Evolutionary conservation across 768 basidiomycete genomes (phyloP), one percentile per base, ranked within the genome.

Genomic region (Lactarius quietus): DNA sequence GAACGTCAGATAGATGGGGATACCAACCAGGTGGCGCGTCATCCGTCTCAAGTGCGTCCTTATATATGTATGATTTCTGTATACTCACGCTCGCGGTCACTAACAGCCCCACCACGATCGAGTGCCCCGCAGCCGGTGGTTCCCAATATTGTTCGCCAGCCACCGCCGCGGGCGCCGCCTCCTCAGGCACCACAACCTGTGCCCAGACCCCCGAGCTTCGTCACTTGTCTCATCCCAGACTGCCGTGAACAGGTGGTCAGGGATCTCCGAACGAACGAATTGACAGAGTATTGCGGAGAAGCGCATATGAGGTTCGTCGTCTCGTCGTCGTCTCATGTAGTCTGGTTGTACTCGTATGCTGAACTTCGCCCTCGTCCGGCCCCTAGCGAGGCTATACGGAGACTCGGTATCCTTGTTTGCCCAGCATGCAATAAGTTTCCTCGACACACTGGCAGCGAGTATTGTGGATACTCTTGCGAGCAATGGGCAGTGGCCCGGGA

Each of bases 391-490:
- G 67, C 67, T n/a, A 31, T 66, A 39, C 23, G 3, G 39, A 14
- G 0, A 6, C 41, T 33, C 36, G 59, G 64, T 33, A 17, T 55
- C 4, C 55, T 39, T 9, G 9, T 39, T 9, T 68, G 67, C 51
- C 38, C 38, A 14, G 67, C 59, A n/a, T 68, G 67, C 28, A 28
- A 20, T 0, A 55, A 12, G 20, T 57, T 39, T 33, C 64, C 60
- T 14, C 64, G 57, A 17, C 64, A 56, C 38, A 53, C 29, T 20
- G 18, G 41, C 18, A 51, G 41, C 60, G 15, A 18, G 17, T 68
- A 54, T 28, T 68, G 67, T 33, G 64, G 67, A 14, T 23, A 28
- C 1, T 18, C 38, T 8, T 68, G 67, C 60, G 38, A 68, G 33
- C 6, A 1, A 10, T 66, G 67, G 64, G 48, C 54, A 26, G 28